Conservation (phyloP, 1,284 basidiomycete species). For the Schizopora paradoxa region DNA sequence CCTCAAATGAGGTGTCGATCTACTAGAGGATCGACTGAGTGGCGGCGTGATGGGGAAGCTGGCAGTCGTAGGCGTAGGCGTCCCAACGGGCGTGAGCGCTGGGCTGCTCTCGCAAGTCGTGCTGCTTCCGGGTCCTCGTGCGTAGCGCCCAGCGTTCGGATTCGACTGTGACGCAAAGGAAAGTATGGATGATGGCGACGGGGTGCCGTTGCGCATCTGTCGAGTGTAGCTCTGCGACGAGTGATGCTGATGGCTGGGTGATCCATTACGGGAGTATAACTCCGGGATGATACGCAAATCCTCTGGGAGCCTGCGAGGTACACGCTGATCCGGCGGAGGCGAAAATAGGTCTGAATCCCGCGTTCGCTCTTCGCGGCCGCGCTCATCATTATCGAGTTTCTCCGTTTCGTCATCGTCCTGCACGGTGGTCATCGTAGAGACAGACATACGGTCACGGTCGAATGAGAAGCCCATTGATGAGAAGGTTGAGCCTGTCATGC, state of each 20-base stretch:
- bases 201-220: background rate
- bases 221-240: background rate
- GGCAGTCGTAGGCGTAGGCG: background rate
- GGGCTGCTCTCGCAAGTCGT: no score
- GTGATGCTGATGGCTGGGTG: background rate
- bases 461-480: slow-evolving; percentile 1
- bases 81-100: background rate
- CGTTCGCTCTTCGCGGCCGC: slow-evolving; percentile 3
- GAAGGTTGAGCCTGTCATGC: slow-evolving; percentile 3
- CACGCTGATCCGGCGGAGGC: background rate
- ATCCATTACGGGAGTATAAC: background rate
- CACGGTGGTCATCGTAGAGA: slow-evolving; percentile 14
- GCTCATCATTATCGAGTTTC: background rate
- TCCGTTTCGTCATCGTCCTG: slow-evolving; percentile 6
- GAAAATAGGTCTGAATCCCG: background rate
- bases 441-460: no score
- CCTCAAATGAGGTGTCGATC: no score
- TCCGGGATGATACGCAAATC: background rate
- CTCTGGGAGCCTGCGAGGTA: background rate
- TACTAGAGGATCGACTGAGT: slow-evolving; percentile 2
- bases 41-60: slow-evolving; percentile 1
- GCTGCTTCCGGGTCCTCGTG: no score
- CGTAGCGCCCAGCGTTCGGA: background rate
- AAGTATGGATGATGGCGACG: slow-evolving; percentile 4
- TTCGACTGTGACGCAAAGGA: background rate